Evolutionary conservation across 2,329 filamentous ascomycete species (phyloP).

Genomic region (Scedosporium boydii): DNA sequence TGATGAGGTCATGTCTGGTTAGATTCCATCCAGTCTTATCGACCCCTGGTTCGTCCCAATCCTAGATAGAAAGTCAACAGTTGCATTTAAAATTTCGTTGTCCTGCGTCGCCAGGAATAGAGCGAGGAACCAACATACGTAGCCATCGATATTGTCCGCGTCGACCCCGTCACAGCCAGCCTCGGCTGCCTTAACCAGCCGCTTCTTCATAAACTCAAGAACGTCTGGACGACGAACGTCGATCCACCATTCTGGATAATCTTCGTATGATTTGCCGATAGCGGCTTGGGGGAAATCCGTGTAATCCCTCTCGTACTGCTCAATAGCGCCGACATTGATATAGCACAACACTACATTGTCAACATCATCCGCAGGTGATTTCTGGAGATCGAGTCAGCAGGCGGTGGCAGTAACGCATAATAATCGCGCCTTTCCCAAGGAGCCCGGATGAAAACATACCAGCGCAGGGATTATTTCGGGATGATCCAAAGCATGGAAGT

Average conservation of each 20-base stretch:
- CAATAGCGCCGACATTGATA: slow-evolving; percentile 20
- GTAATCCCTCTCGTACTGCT: slow-evolving; percentile 12
- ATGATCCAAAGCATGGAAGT: slow-evolving; percentile 16
- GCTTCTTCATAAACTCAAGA: slow-evolving; percentile 20
- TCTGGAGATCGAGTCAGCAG: background rate
- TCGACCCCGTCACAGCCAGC: slow-evolving; percentile 24
- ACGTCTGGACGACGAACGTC: slow-evolving; percentile 17
- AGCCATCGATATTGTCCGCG: slow-evolving; percentile 24
- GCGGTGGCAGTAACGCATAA: background rate
- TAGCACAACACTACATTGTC: slow-evolving; percentile 24
- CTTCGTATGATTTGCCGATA: slow-evolving; percentile 16
- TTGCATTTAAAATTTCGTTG: too few relatives aligned
- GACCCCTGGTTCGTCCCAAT: slow-evolving; percentile 2
- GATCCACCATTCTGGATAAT: slow-evolving; percentile 19
- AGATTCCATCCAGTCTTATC: slow-evolving; percentile 20
- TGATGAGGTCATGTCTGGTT: slow-evolving; percentile 16
- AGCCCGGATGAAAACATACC: slow-evolving; percentile 14
- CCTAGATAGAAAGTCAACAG: background rate
- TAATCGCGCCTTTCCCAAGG: background rate
- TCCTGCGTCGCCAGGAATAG: background rate
- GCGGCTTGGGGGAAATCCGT: slow-evolving; percentile 14
- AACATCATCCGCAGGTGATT: slow-evolving; percentile 10
- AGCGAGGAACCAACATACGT: slow-evolving; percentile 9
- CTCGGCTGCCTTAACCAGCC: slow-evolving; percentile 17
- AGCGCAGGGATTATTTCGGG: slow-evolving; percentile 18